Conservation (phyloP, 2,329 filamentous ascomycete species). For the Lachnellula hyalina region DNA sequence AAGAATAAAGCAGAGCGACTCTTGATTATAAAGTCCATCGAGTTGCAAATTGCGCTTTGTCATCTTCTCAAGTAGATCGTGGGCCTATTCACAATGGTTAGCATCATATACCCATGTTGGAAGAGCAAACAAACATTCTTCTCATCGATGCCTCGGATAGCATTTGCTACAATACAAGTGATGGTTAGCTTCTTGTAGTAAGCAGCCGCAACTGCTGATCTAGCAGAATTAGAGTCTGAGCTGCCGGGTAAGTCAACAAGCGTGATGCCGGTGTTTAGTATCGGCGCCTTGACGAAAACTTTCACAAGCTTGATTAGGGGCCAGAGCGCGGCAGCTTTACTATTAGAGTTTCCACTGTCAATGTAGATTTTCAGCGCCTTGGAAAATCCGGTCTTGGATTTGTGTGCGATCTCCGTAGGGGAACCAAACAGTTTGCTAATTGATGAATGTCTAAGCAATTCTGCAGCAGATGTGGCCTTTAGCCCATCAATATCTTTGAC, state of each 20-base stretch:
- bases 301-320: conserved; percentile 34
- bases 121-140: conserved; percentile 32
- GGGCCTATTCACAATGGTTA: too few species aligned
- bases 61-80: too few species aligned
- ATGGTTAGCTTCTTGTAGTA: conserved; percentile 43
- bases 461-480: conserved; percentile 21
- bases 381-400: conserved; percentile 1
- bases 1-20: too few species aligned
- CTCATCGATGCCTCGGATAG: conserved; percentile 43
- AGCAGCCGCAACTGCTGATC: conserved; percentile 38
- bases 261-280: conserved; percentile 43
- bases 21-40: too few species aligned
- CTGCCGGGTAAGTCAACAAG: conserved; percentile 51
- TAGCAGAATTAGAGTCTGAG: conserved; percentile 44
- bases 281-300: conserved; percentile 40
- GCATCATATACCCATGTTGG: too few species aligned
- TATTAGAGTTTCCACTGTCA: conserved; percentile 10
- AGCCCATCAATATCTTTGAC: conserved; percentile 31
- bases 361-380: conserved; percentile 13
- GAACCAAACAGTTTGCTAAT: conserved; percentile 8
- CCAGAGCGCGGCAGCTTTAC: conserved; percentile 34
- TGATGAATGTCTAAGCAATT: conserved; percentile 1
- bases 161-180: conserved; percentile 42
- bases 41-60: too few species aligned
- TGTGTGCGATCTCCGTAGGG: not conserved